These are phyloP conservation scores for Pythium folliculosum DNA, from an alignment of 352 stramenopile genomes.

Conservation along the genomic window DNA sequence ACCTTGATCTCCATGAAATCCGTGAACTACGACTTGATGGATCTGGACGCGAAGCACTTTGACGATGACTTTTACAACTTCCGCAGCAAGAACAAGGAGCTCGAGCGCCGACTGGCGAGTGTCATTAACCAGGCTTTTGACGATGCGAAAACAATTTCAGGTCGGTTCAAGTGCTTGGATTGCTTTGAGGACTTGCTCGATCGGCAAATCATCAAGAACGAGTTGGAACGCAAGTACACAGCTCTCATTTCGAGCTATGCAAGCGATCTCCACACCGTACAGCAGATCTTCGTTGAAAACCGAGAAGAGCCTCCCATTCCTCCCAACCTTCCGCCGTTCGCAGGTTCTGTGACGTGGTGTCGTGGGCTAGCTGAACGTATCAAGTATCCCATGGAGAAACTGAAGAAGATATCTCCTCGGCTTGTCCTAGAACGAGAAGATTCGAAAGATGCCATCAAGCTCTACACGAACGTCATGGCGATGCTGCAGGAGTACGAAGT, in stretches of 20 bases:
- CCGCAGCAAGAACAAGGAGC: constrained; percentile 84
- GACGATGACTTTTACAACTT: constrained; percentile 93
- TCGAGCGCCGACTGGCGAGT: constrained; percentile 83
- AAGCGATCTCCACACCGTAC: constrained; percentile 80
- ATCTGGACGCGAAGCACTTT: constrained; percentile 89
- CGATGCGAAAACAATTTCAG: constrained; percentile 87
- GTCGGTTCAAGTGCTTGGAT: constrained; percentile 91
- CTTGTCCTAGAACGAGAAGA: constrained; percentile 89
- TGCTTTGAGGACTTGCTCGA: constrained; percentile 90
- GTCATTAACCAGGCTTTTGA: constrained; percentile 93
- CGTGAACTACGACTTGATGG: constrained; percentile 88
- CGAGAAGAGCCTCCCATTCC: constrained; percentile 84
- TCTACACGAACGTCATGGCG: constrained; percentile 88
- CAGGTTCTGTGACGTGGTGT: constrained; percentile 91
- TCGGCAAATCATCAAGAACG: constrained; percentile 84
- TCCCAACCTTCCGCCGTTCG: constrained; percentile 89
- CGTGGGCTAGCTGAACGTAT: constrained; percentile 85
- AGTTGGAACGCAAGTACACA: constrained; percentile 88
- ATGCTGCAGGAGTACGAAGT: constrained; percentile 83
- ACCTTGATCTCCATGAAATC: constrained; percentile 75
- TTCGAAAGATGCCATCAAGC: constrained; percentile 87
- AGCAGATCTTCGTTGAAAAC: constrained; percentile 90
- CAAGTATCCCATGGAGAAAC: constrained; percentile 88
- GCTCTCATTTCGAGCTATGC: constrained; percentile 78
- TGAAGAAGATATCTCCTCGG: constrained; percentile 74